Evolutionary conservation across 108 stramenopile genomes (phyloP).

Genomic region (Cyclotella sp.): DNA sequence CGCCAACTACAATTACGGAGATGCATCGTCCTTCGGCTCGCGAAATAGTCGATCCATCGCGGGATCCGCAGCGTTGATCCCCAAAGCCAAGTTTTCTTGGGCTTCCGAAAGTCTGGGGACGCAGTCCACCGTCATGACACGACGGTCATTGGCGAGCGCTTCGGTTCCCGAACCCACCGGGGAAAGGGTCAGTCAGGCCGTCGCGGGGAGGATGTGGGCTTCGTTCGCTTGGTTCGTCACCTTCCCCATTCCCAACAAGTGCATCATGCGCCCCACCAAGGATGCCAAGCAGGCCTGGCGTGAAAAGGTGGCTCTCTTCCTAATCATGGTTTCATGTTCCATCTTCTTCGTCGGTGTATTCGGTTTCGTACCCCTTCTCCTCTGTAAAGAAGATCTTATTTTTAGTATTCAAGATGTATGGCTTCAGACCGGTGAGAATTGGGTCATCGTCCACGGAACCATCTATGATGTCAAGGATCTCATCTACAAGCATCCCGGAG

Average conservation of each 20-base stretch:
- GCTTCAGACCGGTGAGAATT: conserved; percentile 56
- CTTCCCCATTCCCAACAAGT: conserved; percentile 51
- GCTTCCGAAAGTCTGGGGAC: conserved; percentile 44
- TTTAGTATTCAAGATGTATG: conserved; percentile 47
- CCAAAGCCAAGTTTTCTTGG: conserved; percentile 60
- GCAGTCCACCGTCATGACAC: conserved; percentile 53
- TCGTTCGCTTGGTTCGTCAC: conserved; percentile 44
- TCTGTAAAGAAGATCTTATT: conserved; percentile 52
- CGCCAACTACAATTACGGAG: neutral
- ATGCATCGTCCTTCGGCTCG: conserved; percentile 12
- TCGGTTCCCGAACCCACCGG: conserved; percentile 37
- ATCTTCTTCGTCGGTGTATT: conserved; percentile 61
- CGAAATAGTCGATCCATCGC: conserved; percentile 10
- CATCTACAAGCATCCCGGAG: conserved; percentile 63
- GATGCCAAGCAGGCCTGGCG: conserved; percentile 64
- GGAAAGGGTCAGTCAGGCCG: neutral
- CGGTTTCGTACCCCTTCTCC: conserved; percentile 59
- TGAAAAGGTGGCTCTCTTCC: conserved; percentile 58
- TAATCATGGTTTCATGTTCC: conserved; percentile 54
- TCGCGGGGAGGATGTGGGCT: conserved; percentile 38
- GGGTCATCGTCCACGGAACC: conserved; percentile 54
- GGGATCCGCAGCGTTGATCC: conserved; percentile 42
- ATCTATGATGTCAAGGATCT: conserved; percentile 65
- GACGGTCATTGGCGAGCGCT: conserved; percentile 41
- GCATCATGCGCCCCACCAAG: conserved; percentile 39